Conservation (phyloP, 495 filamentous ascomycete species). For the Podospora tetraspora region DNA sequence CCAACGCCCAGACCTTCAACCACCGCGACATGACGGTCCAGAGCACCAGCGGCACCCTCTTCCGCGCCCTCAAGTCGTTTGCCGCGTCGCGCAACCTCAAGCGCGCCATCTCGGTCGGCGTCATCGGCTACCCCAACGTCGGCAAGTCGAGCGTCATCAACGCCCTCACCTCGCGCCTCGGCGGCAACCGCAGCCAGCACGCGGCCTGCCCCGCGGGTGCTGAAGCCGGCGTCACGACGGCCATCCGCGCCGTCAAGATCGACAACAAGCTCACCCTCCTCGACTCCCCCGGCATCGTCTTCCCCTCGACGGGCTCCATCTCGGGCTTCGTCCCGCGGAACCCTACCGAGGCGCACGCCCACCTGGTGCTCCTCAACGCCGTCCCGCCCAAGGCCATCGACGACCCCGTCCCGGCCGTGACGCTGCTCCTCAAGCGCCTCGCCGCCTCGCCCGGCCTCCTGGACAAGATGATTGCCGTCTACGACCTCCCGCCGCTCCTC, state of each 20-base stretch:
- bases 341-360: slow-evolving; percentile 71
- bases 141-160: slow-evolving; percentile 98
- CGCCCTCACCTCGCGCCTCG: slow-evolving; percentile 75
- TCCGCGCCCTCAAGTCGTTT: slow-evolving; percentile 86
- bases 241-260: slow-evolving; percentile 81
- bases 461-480: slow-evolving; percentile 70
- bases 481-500: slow-evolving; percentile 75
- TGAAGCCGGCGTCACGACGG: slow-evolving; percentile 90
- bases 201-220: slow-evolving; percentile 82
- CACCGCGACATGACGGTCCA: slow-evolving; percentile 84
- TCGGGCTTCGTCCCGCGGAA: slow-evolving; percentile 47
- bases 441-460: slow-evolving; percentile 65
- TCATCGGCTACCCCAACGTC: slow-evolving; percentile 96
- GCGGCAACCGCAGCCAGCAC: slow-evolving; percentile 49
- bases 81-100: slow-evolving; percentile 80
- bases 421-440: slow-evolving; percentile 71
- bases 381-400: slow-evolving; percentile 89
- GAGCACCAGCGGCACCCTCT: slow-evolving; percentile 78
- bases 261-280: slow-evolving; percentile 92
- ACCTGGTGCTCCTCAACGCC: slow-evolving; percentile 83
- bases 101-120: slow-evolving; percentile 83
- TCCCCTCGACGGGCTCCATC: slow-evolving; percentile 53
- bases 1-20: slow-evolving; percentile 87
- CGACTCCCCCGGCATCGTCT: slow-evolving; percentile 94
- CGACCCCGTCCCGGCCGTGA: slow-evolving; percentile 82